Base-by-base conservation (phyloP, 371 early-diverging fungal genomes). In the Entomophthora muscae region DNA sequence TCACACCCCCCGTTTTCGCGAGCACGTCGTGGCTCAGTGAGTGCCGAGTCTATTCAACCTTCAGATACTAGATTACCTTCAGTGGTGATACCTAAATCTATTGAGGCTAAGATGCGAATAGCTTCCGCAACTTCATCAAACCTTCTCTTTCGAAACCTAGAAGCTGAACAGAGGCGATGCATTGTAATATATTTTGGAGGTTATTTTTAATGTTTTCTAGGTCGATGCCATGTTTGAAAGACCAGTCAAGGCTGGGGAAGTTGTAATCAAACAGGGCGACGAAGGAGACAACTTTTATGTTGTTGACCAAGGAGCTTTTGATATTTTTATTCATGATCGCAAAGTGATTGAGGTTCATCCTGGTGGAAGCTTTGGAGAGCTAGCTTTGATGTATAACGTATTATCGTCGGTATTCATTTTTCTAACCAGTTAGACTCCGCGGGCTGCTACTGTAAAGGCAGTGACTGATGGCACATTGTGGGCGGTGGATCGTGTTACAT, bases 241-340 rank as follows among this genome's bases (percentile, higher is more conserved):
- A 73, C 73, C 72, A 17, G 86, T 93, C 30, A 26, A 63, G 24
- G 55, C 74, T 10, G 88, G 84, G 27, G 88, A 87, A 65, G 82
- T 76, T 53, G 83, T 99, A 42, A 97, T 98, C 68, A 82, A 80
- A 60, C 98, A 99, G 74, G 98, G 97, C 42, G 98, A 85, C 54
- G 89, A 91, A 12, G 98, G 97, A 51, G 97, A 95, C 76, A 95
- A 78, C 74, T 98, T 98, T 71, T 98, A 98, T 74, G 88, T 96
- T 12, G 95, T 97, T 28, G 98, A 98, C 69, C 80, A 81, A 31
- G 99, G 99, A 56, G 81, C 85, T 26, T 85, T 98, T 73, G 97
- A 96, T 67, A 90, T 96, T 52, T 86, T 83, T 72, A 89, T 95
- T 73, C 69, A 77, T 58, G 81, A 81, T 66, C 64, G 64, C 53